A percentile compares a stretch with the other conserved stretches of the same genome.
Evolutionary conservation across 1,284 basidiomycete genomes (phyloP).

Genomic region (Apiotrichum gamsii): DNA sequence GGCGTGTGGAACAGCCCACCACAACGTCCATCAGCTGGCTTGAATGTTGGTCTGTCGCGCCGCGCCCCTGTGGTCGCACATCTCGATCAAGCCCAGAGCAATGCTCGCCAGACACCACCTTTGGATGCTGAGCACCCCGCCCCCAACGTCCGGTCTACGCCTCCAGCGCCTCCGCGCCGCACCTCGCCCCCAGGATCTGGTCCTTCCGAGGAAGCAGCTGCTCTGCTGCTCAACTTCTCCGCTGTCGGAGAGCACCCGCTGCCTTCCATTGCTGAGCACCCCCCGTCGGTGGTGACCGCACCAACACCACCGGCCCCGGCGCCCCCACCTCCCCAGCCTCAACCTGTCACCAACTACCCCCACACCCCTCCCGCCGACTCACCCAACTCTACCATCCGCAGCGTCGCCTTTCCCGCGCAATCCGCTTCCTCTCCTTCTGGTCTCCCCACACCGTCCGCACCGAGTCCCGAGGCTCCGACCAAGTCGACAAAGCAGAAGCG

Average conservation of each 20-base stretch:
- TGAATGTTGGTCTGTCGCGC: too few relatives aligned
- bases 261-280: slow-evolving; percentile 3
- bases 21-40: too few relatives aligned
- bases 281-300: too few relatives aligned
- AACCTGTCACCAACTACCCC: slow-evolving; percentile 16
- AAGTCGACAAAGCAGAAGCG: slow-evolving; percentile 31
- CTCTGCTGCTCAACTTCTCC: slow-evolving; percentile 31
- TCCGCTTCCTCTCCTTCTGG: slow-evolving; percentile 13
- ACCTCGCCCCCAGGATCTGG: slow-evolving; percentile 12
- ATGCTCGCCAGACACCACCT: too few relatives aligned
- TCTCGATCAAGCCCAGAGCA: too few relatives aligned
- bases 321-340: background rate
- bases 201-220: slow-evolving; percentile 25
- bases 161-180: background rate
- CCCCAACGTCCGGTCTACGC: background rate
- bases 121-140: background rate
- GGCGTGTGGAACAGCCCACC: background rate
- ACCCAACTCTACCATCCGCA: background rate
- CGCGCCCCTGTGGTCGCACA: too few relatives aligned
- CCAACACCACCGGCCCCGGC: too few relatives aligned
- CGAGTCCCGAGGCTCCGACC: slow-evolving; percentile 16
- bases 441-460: slow-evolving; percentile 12
- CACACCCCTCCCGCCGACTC: slow-evolving; percentile 31
- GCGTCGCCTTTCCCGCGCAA: slow-evolving; percentile 5
- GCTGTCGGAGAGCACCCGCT: slow-evolving; percentile 8